Base-by-base conservation (phyloP, 148 eudicot species). In the Persicaria maculosa region DNA sequence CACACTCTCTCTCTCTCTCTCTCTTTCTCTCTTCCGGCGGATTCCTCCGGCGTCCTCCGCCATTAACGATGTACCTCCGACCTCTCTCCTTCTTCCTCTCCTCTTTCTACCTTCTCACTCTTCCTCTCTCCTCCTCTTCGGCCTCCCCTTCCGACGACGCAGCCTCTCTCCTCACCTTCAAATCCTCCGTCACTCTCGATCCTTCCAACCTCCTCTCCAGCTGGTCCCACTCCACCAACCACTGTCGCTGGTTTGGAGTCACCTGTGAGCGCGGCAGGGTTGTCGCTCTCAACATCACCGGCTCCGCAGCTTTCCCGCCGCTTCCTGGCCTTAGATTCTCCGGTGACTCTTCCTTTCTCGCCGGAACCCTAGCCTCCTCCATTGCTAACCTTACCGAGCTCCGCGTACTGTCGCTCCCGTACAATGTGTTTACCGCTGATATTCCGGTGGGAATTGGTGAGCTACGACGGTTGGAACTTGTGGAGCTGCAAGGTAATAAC, bases 401-500 rank as follows among this genome's bases (percentile, higher is more conserved):
- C 22, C 72, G 80, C 22, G 61, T 64, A 72, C 77, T 88, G 20
- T 85, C 86, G 11, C 65, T 88, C 47, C 75, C 82, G 0, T 12
- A 64, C 67, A 80, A 84, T 75, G 80, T 62, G 17, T 79, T 88
- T n/a, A 47, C 68, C 57, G 91, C 87, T 10, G 74, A 74, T 52
- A 83, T 85, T 77, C 91, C 91, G 43, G 14, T 73, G 22, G 79
- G 74, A 55, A 73, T 88, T 54, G 78, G 80, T 8, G 44, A 43
- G 20, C 47, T 88, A 2, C 73, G 74, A 64, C 16, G 36, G 31
- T 76, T 88, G 61, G 77, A 85, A 55, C 77, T 78, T 5, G 70
- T 85, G 14, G 85, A 88, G 59, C 81, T 85, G 45, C 88, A 88
- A 45, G 80, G 80, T 36, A 85, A 85, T 57, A 80, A 82, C 48